Evolutionary conservation across 2,329 filamentous ascomycete species (phyloP), one percentile per base, ranked within the genome.

Genomic region (Trichoderma endophyticum): DNA sequence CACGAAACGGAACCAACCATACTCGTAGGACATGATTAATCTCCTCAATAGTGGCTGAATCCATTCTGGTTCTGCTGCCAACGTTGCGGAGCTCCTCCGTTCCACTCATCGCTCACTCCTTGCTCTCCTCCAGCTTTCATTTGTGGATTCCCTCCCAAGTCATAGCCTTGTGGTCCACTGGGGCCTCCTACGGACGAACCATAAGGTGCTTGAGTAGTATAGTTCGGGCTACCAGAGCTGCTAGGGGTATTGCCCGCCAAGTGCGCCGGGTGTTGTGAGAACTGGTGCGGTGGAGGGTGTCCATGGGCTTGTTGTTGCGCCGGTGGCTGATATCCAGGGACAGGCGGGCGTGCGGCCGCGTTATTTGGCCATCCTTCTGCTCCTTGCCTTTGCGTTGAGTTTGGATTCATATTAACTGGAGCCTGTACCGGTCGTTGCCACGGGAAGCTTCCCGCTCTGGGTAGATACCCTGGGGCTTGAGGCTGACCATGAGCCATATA

Each of bases 41-140:
- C 5, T 24, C 7, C 34, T 32, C 43, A 69, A 21, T 69, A 69
- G 18, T 60, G 57, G 51, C 34, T 69, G 24, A 34, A 69, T 14
- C 66, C 66, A 51, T 43, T 59, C n/a, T 69, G 66, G 18, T 28
- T 43, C 34, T 69, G 66, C 39, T 69, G 56, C 66, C 66, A 54
- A 61, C 39, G 66, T 39, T 61, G 66, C 36, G 48, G 66, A n/a
- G 26, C 66, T 14, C 34, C 34, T 1, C 26, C 39, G 14, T 51
- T 61, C 66, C 66, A 69, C 6, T 69, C 66, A 11, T 69, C 57
- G 18, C 18, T 21, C n/a, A 61, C 34, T 26, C 36, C 39, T 15
- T 39, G 66, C 28, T 69, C 66, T 26, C 36, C 56, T 15, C 56
- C 57, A 9, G 54, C 8, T 32, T 61, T 61, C 26, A 61, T 32